phyloP scores from a whole-genome alignment of 345 rosid genomes.

The Pistacia vera region DNA sequence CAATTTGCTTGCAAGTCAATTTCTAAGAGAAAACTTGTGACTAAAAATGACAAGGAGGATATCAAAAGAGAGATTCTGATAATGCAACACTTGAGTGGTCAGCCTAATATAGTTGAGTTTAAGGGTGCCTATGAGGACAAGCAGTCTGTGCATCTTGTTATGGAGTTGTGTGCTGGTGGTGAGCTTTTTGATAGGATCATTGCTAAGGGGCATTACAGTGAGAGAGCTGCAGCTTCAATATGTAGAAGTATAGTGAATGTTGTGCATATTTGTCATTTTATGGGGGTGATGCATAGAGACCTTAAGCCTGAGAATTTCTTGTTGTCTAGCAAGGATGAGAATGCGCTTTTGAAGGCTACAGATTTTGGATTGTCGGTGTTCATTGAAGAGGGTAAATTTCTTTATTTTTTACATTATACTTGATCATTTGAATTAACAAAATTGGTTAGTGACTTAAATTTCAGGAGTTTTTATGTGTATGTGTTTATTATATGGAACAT shows the following conservation, averaged over 20 bases:
- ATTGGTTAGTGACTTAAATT: neutral
- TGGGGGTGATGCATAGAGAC: constrained; percentile 92
- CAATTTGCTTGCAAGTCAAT: constrained; percentile 86
- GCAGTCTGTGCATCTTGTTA: constrained; percentile 78
- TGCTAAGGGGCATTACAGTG: constrained; percentile 75
- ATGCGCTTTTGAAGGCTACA: constrained; percentile 70
- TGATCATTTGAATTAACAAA: neutral
- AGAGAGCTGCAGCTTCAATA: constrained; percentile 75
- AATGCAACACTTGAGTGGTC: constrained; percentile 96
- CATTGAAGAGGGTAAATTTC: constrained; percentile 52
- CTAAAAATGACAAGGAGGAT: constrained; percentile 72
- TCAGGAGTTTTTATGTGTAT: neutral
- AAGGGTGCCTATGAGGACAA: constrained; percentile 87
- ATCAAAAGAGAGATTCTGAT: constrained; percentile 84
- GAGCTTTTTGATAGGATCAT: constrained; percentile 83
- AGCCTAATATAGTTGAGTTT: constrained; percentile 88
- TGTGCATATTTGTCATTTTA: constrained; percentile 80
- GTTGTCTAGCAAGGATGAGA: constrained; percentile 64
- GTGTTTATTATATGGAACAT: neutral
- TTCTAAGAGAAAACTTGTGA: constrained; percentile 70
- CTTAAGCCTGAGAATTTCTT: constrained; percentile 97
- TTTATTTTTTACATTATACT: constrained; percentile 20
- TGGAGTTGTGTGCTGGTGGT: constrained; percentile 97
- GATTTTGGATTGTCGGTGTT: constrained; percentile 84
- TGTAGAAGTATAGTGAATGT: constrained; percentile 74